Percentiles rank a stretch among this genome's conserved stretches.
phyloP scores from a whole-genome alignment of 1,139 yeast species.

The Groenewaldozyma sp. region DNA sequence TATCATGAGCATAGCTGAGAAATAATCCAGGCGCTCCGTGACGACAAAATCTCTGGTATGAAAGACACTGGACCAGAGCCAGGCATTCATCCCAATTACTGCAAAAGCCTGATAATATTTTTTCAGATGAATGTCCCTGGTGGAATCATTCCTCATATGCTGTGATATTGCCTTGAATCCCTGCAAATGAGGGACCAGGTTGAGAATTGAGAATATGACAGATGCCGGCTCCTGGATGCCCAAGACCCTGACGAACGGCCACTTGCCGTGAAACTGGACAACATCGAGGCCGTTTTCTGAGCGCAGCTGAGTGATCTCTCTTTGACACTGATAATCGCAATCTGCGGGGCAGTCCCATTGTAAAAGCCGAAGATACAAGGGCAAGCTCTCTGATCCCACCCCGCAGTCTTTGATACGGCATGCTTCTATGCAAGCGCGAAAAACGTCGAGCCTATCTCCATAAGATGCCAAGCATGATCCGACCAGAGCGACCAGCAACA shows the following conservation, averaged over 20 bases:
- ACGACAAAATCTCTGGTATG: slow-evolving; percentile 73
- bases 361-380: slow-evolving; percentile 39
- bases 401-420: slow-evolving; percentile 40
- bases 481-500: no score
- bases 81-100: slow-evolving; percentile 69
- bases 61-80: slow-evolving; percentile 79
- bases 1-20: slow-evolving; percentile 86
- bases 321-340: slow-evolving; percentile 91
- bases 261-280: slow-evolving; percentile 89
- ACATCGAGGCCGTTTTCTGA: slow-evolving; percentile 40
- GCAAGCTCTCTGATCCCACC: slow-evolving; percentile 32
- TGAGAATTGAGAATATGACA: slow-evolving; percentile 70
- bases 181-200: slow-evolving; percentile 61
- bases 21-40: slow-evolving; percentile 85
- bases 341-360: slow-evolving; percentile 75
- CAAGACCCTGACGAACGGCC: slow-evolving; percentile 75
- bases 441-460: slow-evolving; percentile 72
- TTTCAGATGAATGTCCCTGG: slow-evolving; percentile 15
- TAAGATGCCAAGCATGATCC: slow-evolving; percentile 1
- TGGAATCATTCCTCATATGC: slow-evolving; percentile 5
- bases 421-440: slow-evolving; percentile 51
- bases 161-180: slow-evolving; percentile 41
- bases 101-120: slow-evolving; percentile 40
- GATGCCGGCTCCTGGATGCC: slow-evolving; percentile 84
- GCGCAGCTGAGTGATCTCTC: slow-evolving; percentile 53